A percentile compares a stretch with the other conserved stretches of the same genome.
These are phyloP conservation scores for Cercospora sp. DNA, from an alignment of 2,329 filamentous ascomycete species.

Conservation along the genomic window DNA sequence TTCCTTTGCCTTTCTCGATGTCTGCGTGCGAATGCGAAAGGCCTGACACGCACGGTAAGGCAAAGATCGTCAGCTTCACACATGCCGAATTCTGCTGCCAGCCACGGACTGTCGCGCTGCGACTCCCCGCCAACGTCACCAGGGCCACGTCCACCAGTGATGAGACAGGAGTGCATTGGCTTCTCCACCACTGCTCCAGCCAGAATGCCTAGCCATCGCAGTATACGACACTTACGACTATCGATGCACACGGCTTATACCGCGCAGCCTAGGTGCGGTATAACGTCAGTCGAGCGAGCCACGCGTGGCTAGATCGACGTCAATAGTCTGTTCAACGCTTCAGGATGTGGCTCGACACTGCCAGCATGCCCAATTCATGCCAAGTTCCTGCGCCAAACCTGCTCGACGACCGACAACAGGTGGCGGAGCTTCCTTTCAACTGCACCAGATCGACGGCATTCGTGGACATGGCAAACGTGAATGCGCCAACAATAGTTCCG, in stretches of 20 bases:
- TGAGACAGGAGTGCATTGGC: constrained; percentile 1
- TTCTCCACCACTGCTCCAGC: not conserved
- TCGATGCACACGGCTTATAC: not conserved
- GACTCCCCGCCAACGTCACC: not conserved
- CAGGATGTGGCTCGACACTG: not conserved
- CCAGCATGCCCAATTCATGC: not conserved
- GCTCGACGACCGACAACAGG: not conserved
- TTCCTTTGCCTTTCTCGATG: not conserved
- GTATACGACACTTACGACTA: not conserved
- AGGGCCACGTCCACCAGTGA: not conserved
- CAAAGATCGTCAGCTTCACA: not conserved
- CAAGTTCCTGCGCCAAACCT: not conserved
- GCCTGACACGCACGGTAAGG: not conserved
- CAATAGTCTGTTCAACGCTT: not conserved
- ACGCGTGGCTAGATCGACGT: not conserved
- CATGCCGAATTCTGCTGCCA: not conserved
- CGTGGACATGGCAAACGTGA: not conserved
- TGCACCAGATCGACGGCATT: not conserved
- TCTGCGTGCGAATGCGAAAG: not conserved
- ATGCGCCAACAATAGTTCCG: constrained; percentile 9
- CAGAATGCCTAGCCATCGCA: not conserved
- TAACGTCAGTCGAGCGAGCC: not conserved
- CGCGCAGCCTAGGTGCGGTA: not conserved
- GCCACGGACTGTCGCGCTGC: not conserved
- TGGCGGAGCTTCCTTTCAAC: not conserved